These are phyloP conservation scores for Quercus agrifolia DNA, from an alignment of 306 rosid species.

Conservation along the genomic window DNA sequence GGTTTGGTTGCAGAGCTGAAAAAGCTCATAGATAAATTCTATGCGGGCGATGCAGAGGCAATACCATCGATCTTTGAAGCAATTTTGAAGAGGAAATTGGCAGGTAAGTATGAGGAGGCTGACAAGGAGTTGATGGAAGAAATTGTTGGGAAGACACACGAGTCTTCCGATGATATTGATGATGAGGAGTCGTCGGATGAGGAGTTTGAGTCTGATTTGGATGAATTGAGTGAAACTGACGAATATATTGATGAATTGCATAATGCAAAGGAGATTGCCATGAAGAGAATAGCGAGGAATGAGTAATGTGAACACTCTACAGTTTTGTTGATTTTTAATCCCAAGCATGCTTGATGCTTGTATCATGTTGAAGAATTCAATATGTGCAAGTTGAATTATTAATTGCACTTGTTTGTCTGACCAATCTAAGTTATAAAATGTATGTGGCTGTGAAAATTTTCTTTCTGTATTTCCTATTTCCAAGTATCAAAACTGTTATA, in stretches of 20 bases:
- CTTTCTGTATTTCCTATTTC: background rate
- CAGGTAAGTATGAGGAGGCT: constrained; percentile 50
- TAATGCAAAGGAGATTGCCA: constrained; percentile 49
- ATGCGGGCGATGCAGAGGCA: constrained; percentile 54
- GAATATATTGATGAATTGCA: constrained; percentile 70
- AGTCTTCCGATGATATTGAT: constrained; percentile 27
- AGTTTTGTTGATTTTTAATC: constrained; percentile 11
- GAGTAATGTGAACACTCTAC: constrained; percentile 27
- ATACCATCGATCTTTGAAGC: constrained; percentile 69
- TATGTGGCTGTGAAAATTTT: background rate
- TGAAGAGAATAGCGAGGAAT: constrained; percentile 48
- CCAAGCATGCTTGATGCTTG: background rate
- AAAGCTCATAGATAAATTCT: constrained; percentile 50
- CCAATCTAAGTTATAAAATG: background rate
- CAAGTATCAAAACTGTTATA: background rate
- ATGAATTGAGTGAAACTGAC: constrained; percentile 49
- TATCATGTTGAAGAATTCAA: background rate
- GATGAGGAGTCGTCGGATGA: constrained; percentile 9
- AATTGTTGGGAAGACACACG: constrained; percentile 34
- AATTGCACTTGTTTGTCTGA: background rate
- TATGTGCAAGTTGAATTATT: constrained; percentile 18
- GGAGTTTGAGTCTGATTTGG: constrained; percentile 64
- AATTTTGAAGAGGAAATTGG: constrained; percentile 56
- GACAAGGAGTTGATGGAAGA: constrained; percentile 57
- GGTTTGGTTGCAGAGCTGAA: constrained; percentile 47